phyloP scores from a whole-genome alignment of 2,329 filamentous ascomycete species.

The Chaetomium globosum region DNA sequence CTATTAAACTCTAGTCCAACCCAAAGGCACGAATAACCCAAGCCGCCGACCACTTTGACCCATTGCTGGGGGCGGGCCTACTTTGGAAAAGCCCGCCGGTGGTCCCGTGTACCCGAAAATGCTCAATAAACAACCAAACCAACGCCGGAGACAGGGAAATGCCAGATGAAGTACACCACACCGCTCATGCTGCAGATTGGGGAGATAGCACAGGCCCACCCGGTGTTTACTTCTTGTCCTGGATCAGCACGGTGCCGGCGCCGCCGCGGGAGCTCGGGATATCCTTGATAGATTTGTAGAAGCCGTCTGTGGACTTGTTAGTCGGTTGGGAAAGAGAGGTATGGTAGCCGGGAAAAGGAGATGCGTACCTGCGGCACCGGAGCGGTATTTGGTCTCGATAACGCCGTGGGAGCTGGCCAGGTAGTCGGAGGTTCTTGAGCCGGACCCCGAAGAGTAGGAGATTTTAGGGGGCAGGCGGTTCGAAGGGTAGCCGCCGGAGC shows the following conservation, averaged over 20 bases:
- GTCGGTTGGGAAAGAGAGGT: neutral
- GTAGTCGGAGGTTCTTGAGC: slow-evolving; percentile 9
- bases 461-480: slow-evolving; percentile 17
- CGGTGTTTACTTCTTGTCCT: slow-evolving; percentile 25
- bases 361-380: slow-evolving; percentile 24
- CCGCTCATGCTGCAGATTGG: neutral
- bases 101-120: slow-evolving; percentile 11
- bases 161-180: neutral
- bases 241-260: slow-evolving; percentile 23
- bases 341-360: neutral
- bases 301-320: slow-evolving; percentile 20
- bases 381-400: slow-evolving; percentile 19
- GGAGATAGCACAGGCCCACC: neutral
- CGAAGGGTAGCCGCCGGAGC: slow-evolving; percentile 11
- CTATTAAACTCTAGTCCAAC: neutral
- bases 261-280: slow-evolving; percentile 18
- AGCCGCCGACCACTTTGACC: neutral
- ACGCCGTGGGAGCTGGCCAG: slow-evolving; percentile 19
- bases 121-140: neutral
- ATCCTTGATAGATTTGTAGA: slow-evolving; percentile 21
- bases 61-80: slow-evolving; percentile 6
- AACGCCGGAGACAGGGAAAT: slow-evolving; percentile 4
- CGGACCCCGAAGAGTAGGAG: slow-evolving; percentile 11
- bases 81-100: neutral
- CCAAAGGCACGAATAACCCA: neutral